A percentile compares a stretch with the other conserved stretches of the same genome.
phyloP scores from a whole-genome alignment of 2,329 filamentous ascomycete species.

The Diaporthe aspalathi region DNA sequence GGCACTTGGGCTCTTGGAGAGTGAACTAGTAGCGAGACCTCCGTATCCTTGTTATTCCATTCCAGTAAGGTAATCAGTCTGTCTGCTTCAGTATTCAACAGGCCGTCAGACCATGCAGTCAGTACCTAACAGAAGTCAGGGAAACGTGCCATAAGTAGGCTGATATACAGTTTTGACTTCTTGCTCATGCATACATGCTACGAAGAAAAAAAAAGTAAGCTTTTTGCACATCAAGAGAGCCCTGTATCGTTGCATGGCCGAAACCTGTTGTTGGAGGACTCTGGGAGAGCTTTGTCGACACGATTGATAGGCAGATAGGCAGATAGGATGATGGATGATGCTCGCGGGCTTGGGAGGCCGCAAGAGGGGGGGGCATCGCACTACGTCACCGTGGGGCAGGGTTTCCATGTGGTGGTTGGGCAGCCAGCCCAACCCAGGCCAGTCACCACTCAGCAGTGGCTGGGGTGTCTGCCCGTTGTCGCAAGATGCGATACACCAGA shows the following conservation, averaged over 20 bases:
- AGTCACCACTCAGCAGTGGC: no score
- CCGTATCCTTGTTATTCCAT: neutral
- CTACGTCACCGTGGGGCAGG: slow-evolving; percentile 36
- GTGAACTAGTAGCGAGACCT: no score
- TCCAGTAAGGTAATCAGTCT: no score
- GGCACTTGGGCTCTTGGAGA: neutral
- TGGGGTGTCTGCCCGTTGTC: neutral
- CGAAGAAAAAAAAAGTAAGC: no score
- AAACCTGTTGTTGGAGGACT: neutral
- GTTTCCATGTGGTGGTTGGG: slow-evolving; percentile 25
- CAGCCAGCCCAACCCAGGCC: no score
- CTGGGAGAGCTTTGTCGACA: no score
- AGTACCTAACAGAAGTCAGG: no score
- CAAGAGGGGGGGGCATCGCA: slow-evolving; percentile 2
- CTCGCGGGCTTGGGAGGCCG: neutral
- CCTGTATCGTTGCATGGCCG: neutral
- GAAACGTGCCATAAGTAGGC: neutral
- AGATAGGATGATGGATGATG: no score
- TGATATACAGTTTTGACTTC: neutral
- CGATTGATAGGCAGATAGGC: neutral
- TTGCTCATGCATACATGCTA: neutral
- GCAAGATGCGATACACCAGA: neutral
- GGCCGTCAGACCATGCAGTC: no score
- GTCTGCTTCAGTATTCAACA: neutral
- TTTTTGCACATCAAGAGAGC: neutral